A percentile compares a stretch with the other conserved stretches of the same genome.
Evolutionary conservation across 441 rosid genomes (phyloP).

Genomic region (Syzygium malaccense): DNA sequence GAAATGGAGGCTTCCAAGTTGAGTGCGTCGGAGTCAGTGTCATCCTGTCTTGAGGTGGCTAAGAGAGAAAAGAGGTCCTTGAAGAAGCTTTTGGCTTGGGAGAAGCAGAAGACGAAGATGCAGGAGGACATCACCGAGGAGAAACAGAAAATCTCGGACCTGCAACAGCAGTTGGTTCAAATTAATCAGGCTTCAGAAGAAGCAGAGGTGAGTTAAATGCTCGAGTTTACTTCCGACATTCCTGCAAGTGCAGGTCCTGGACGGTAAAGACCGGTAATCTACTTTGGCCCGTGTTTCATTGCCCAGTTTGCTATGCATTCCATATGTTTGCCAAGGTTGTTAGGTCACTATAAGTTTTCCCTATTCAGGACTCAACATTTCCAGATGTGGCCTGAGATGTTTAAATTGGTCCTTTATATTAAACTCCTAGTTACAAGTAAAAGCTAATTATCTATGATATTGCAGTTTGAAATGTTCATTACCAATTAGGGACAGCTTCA

Average conservation of each 20-base stretch:
- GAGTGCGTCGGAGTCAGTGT: conserved; percentile 81
- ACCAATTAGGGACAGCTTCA: not conserved
- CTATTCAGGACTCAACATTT: not conserved
- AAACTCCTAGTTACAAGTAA: not conserved
- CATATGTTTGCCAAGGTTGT: not conserved
- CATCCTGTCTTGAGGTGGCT: conserved; percentile 59
- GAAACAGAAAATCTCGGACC: conserved; percentile 64
- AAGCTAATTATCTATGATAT: not conserved
- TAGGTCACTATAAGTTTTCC: not conserved
- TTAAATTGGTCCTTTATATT: not conserved
- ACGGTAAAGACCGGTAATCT: not conserved
- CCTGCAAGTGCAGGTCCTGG: not conserved
- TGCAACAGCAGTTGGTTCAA: conserved; percentile 44
- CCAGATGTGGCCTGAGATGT: not conserved
- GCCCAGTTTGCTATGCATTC: not conserved
- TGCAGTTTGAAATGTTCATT: not conserved
- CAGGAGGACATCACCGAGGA: conserved; percentile 66
- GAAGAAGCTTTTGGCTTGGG: conserved; percentile 84
- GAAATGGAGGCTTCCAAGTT: conserved; percentile 92
- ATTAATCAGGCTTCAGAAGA: conserved; percentile 53
- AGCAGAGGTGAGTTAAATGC: conserved; percentile 48
- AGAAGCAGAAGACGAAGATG: conserved; percentile 76
- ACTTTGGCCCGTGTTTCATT: not conserved
- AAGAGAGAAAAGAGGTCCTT: conserved; percentile 79
- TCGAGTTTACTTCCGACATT: not conserved